phyloP scores from a whole-genome alignment of 78 protist genomes.

The Polysphondylium violaceum region DNA sequence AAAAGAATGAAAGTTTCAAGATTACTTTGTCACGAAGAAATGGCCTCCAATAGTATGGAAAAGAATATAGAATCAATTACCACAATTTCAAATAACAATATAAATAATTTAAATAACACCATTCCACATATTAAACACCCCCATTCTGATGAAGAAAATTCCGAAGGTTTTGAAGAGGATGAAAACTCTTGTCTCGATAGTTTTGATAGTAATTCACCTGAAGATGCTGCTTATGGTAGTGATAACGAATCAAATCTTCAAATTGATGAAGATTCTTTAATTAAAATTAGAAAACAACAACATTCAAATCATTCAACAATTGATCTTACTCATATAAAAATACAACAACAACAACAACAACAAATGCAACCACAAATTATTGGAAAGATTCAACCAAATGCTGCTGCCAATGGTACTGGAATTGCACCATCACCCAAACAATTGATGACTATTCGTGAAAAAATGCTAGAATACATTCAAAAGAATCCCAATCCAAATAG shows the following conservation, averaged over 20 bases:
- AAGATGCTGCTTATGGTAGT: constrained; percentile 24
- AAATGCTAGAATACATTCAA: constrained; percentile 72
- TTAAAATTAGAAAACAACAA: background rate
- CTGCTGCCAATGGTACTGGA: constrained; percentile 19
- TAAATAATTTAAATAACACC: background rate
- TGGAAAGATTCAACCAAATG: background rate
- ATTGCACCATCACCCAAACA: constrained; percentile 75
- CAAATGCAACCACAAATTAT: constrained; percentile 2
- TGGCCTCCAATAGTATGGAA: constrained; percentile 1
- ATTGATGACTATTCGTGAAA: constrained; percentile 68
- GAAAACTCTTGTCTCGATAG: constrained; percentile 62
- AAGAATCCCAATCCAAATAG: constrained; percentile 49
- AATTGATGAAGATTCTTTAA: constrained; percentile 27
- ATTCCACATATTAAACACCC: background rate
- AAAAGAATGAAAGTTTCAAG: constrained; percentile 75
- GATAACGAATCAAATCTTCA: constrained; percentile 16
- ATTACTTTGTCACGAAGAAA: constrained; percentile 49
- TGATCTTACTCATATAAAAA: constrained; percentile 11
- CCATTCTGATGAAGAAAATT: constrained; percentile 62
- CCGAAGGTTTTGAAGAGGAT: constrained; percentile 63
- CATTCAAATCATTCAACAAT: background rate
- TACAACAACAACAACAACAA: constrained; percentile 8
- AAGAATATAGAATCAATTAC: background rate
- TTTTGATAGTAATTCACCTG: constrained; percentile 70
- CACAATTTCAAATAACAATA: background rate